Conservation (phyloP, 164 flowering plant genomes). For the Liquidambar formosana region DNA sequence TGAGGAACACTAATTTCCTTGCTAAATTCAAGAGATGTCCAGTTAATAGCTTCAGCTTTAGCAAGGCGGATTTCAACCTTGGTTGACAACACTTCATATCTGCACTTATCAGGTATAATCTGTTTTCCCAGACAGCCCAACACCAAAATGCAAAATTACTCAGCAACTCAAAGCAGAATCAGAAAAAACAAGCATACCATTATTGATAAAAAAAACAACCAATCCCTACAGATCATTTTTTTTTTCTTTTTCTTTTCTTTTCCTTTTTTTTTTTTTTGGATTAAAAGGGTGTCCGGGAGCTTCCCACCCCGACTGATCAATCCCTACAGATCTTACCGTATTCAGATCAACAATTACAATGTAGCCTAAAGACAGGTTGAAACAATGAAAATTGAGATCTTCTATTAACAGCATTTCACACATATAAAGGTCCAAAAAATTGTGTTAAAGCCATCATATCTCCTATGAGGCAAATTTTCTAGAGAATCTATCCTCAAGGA, state of each 20-base stretch:
- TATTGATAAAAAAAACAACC: neutral
- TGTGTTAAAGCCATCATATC: neutral
- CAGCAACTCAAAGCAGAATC: no score
- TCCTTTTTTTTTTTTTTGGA: no score
- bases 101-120: slow-evolving; percentile 80
- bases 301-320: no score
- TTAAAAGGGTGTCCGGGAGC: no score
- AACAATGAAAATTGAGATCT: no score
- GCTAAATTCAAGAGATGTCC: slow-evolving; percentile 80
- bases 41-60: slow-evolving; percentile 74
- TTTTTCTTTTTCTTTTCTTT: no score
- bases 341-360: no score
- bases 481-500: no score
- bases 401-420: neutral
- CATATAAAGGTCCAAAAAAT: neutral
- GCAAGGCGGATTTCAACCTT: slow-evolving; percentile 90
- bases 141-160: neutral
- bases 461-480: neutral
- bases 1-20: slow-evolving; percentile 41
- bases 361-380: no score
- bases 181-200: neutral
- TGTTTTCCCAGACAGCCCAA: slow-evolving; percentile 30
- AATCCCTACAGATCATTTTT: neutral
- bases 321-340: no score
- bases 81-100: slow-evolving; percentile 64